phyloP scores from a whole-genome alignment of 305 asterid genomes.

The Plantago coronopus region DNA sequence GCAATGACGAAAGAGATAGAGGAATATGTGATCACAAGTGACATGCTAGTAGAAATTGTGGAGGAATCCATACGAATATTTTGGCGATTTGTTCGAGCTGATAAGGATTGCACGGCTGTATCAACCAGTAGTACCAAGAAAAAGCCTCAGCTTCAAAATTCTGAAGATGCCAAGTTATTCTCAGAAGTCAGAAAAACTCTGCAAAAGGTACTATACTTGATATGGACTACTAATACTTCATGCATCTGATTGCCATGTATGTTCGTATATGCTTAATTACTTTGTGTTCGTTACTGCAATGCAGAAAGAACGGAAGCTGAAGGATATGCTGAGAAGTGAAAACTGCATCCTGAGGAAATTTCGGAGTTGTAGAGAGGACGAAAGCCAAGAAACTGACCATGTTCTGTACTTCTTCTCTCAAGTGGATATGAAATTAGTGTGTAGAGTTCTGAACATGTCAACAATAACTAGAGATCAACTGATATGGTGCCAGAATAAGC shows the following conservation, averaged over 20 bases:
- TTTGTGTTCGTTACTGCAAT: not conserved
- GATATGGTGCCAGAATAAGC: slow-evolving; percentile 72
- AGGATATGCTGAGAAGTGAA: slow-evolving; percentile 59
- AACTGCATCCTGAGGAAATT: slow-evolving; percentile 66
- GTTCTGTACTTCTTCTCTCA: slow-evolving; percentile 73
- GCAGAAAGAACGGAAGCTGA: slow-evolving; percentile 89
- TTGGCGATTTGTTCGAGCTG: slow-evolving; percentile 81
- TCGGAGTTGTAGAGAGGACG: slow-evolving; percentile 43
- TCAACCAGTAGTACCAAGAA: slow-evolving; percentile 32
- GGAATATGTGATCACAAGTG: slow-evolving; percentile 54
- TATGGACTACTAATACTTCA: not conserved
- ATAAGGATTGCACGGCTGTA: slow-evolving; percentile 49
- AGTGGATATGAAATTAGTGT: slow-evolving; percentile 79
- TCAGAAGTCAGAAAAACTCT: slow-evolving; percentile 47
- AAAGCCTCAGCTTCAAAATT: slow-evolving; percentile 38
- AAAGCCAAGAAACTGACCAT: slow-evolving; percentile 47
- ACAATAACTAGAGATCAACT: slow-evolving; percentile 69
- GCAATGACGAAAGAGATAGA: slow-evolving; percentile 35
- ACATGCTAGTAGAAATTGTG: slow-evolving; percentile 67
- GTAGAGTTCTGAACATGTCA: slow-evolving; percentile 72
- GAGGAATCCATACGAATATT: slow-evolving; percentile 87
- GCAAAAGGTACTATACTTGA: slow-evolving; percentile 48
- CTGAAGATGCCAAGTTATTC: slow-evolving; percentile 51
- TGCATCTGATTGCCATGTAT: not conserved
- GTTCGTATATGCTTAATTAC: not conserved